A percentile compares a stretch with the other conserved stretches of the same genome.
These are phyloP conservation scores for Kwoniella shivajii DNA, from an alignment of 1,284 basidiomycete genomes.

Conservation along the genomic window DNA sequence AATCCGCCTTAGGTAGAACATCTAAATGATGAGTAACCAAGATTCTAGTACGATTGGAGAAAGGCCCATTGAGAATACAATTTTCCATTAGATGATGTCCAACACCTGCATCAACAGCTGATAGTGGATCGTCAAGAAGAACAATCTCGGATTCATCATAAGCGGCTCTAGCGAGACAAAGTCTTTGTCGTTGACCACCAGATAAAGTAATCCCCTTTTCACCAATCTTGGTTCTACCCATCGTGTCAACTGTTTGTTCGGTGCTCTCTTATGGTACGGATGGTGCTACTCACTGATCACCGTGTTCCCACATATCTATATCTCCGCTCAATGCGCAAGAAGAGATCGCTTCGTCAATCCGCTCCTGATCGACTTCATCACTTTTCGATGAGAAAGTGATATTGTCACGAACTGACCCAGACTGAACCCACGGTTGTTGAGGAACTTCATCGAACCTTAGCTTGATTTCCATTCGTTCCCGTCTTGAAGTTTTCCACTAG, in stretches of 20 bases:
- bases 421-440: constrained; percentile 66
- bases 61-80: constrained; percentile 64
- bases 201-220: constrained; percentile 28
- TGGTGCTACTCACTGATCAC: constrained; percentile 39
- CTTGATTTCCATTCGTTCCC: no score
- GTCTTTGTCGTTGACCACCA: constrained; percentile 29
- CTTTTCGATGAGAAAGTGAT: constrained; percentile 35
- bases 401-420: constrained; percentile 63
- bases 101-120: constrained; percentile 66
- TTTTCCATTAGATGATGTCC: constrained; percentile 56
- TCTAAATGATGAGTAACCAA: constrained; percentile 71
- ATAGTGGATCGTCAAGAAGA: constrained; percentile 55
- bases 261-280: background rate
- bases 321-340: constrained; percentile 37
- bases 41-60: constrained; percentile 66
- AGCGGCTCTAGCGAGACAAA: constrained; percentile 27
- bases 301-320: constrained; percentile 24
- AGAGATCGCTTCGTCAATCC: constrained; percentile 24
- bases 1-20: constrained; percentile 56
- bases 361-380: constrained; percentile 24
- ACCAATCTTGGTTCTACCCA: constrained; percentile 22
- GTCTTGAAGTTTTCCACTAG: no score
- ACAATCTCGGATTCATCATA: constrained; percentile 23
- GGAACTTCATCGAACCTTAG: constrained; percentile 33
- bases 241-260: background rate